Conservation (phyloP, 1,139 yeast species). For the Blastobotrys buckinghamii region DNA sequence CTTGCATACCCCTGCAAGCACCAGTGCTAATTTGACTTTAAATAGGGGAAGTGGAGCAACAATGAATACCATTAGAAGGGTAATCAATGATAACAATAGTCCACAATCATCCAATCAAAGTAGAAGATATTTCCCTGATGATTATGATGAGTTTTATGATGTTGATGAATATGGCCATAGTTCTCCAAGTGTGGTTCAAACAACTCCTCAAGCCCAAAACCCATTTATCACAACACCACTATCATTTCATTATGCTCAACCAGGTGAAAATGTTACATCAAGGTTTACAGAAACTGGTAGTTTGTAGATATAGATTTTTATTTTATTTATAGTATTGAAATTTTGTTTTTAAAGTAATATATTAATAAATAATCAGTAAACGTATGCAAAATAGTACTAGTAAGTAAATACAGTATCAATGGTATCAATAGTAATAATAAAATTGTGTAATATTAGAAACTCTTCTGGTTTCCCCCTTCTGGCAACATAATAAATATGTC, state of each 20-base stretch:
- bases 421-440: too few species aligned
- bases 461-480: too few species aligned
- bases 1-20: neutral
- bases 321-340: too few species aligned
- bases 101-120: neutral
- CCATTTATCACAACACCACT: neutral
- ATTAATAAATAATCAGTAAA: too few species aligned
- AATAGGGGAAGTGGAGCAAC: neutral
- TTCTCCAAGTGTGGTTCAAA: neutral
- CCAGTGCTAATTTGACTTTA: neutral
- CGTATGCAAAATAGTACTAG: too few species aligned
- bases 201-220: neutral
- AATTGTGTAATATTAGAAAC: too few species aligned
- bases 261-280: slow-evolving; percentile 7
- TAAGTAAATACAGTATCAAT: too few species aligned
- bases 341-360: too few species aligned
- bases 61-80: neutral
- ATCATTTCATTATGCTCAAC: slow-evolving; percentile 8
- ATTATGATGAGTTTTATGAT: neutral
- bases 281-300: slow-evolving; percentile 25
- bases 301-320: slow-evolving; percentile 10
- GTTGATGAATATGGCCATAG: neutral
- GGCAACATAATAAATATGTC: too few species aligned
- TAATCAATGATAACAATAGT: neutral
- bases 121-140: neutral